Evolutionary conservation across 306 rosid species (phyloP).

Genomic region (Rosa persica): DNA sequence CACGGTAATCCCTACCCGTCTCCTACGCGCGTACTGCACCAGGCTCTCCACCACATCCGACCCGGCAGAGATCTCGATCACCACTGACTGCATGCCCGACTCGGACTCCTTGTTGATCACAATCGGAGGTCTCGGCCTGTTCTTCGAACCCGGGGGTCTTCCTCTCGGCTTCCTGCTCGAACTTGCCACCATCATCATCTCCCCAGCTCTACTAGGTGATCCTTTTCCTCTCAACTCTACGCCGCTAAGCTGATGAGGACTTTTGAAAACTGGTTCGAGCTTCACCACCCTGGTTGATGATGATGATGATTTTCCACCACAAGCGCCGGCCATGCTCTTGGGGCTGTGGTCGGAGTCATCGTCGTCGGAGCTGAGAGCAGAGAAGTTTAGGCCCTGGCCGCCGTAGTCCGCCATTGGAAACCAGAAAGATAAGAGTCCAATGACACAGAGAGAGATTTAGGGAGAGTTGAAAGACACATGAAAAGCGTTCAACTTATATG

Average conservation of each 20-base stretch:
- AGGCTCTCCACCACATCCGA: slow-evolving; percentile 45
- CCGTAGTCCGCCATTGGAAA: background rate
- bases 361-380: background rate
- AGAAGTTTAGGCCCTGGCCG: background rate
- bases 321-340: background rate
- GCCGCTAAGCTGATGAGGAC: background rate
- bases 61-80: slow-evolving; percentile 49
- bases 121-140: slow-evolving; percentile 57
- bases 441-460: background rate
- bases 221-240: background rate
- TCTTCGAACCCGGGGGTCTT: slow-evolving; percentile 67
- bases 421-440: background rate
- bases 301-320: background rate
- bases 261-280: background rate
- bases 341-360: background rate
- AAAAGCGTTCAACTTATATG: background rate
- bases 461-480: background rate
- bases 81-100: slow-evolving; percentile 21
- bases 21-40: slow-evolving; percentile 31
- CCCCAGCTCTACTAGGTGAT: slow-evolving; percentile 17
- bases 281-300: background rate
- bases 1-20: slow-evolving; percentile 30
- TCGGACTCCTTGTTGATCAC: slow-evolving; percentile 31
- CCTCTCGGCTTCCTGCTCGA: slow-evolving; percentile 48
- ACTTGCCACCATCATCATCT: background rate